A percentile compares a stretch with the other conserved stretches of the same genome.
Evolutionary conservation across 192 early-diverging fungal species (phyloP).

Genomic region (Coemansia sp.): DNA sequence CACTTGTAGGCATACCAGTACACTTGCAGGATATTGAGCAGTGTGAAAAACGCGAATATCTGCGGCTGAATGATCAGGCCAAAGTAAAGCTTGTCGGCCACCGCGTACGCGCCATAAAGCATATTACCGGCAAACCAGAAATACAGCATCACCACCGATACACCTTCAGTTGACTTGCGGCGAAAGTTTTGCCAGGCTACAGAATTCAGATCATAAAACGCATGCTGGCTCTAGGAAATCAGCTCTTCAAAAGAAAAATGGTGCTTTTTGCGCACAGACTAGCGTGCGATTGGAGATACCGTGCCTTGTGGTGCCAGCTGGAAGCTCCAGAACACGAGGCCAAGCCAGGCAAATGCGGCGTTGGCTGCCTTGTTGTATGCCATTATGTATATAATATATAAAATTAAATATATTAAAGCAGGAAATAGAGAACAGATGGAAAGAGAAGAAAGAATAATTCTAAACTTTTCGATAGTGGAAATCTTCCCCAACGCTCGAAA

Average conservation of each 20-base stretch:
- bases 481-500: not conserved
- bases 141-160: constrained; percentile 49
- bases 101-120: constrained; percentile 47
- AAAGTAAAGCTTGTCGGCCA: constrained; percentile 35
- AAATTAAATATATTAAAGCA: not conserved
- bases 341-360: constrained; percentile 45
- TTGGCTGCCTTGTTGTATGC: constrained; percentile 47
- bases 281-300: constrained; percentile 12
- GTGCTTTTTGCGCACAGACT: not conserved
- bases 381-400: constrained; percentile 19
- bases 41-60: constrained; percentile 46
- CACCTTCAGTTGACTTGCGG: constrained; percentile 51
- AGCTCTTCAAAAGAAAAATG: not conserved
- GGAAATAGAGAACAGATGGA: not conserved
- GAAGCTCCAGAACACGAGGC: constrained; percentile 52
- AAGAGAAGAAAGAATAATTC: constrained; percentile 1
- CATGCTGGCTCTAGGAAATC: constrained; percentile 13
- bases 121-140: constrained; percentile 46
- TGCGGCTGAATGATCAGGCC: constrained; percentile 53
- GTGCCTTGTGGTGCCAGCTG: constrained; percentile 56
- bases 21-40: constrained; percentile 46
- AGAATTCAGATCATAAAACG: not conserved
- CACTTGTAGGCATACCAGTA: constrained; percentile 47
- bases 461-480: not conserved
- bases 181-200: constrained; percentile 54